Percentiles rank a stretch among this genome's conserved stretches.
Conservation (phyloP, 1,284 basidiomycete genomes). For the Fomes fomentarius region DNA sequence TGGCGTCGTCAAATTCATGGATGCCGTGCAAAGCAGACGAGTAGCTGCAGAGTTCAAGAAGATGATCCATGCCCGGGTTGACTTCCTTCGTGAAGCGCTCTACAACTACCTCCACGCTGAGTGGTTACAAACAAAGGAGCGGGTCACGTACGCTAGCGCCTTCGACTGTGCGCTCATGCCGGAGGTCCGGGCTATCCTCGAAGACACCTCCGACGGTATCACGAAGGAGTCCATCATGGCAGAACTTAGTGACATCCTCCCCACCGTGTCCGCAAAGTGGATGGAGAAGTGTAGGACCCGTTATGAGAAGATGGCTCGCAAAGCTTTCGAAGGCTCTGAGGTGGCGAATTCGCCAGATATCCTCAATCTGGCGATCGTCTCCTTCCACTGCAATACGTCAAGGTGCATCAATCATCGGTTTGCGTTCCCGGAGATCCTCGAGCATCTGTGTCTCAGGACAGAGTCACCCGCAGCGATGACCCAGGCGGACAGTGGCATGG, state of each 20-base stretch:
- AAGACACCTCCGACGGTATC: background rate
- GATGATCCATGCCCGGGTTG: background rate
- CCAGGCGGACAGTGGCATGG: background rate
- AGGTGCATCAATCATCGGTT: no score
- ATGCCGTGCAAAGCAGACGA: background rate
- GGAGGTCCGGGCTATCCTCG: background rate
- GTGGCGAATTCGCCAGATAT: background rate
- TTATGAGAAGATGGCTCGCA: background rate
- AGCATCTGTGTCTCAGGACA: background rate
- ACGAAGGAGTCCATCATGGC: background rate
- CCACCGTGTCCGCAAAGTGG: background rate
- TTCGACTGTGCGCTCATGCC: background rate
- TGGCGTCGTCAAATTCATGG: constrained; percentile 5
- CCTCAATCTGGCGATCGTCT: background rate
- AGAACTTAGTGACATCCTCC: background rate
- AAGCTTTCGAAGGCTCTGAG: background rate
- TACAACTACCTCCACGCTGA: background rate
- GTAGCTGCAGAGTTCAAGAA: background rate
- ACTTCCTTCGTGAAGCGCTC: background rate
- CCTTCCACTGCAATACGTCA: background rate
- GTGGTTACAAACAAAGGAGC: background rate
- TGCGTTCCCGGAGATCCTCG: background rate
- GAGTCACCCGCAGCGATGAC: no score
- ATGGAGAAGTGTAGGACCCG: background rate
- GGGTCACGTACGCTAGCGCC: background rate